Evolutionary conservation across 441 rosid species (phyloP).

Genomic region (Brassica hybrid): DNA sequence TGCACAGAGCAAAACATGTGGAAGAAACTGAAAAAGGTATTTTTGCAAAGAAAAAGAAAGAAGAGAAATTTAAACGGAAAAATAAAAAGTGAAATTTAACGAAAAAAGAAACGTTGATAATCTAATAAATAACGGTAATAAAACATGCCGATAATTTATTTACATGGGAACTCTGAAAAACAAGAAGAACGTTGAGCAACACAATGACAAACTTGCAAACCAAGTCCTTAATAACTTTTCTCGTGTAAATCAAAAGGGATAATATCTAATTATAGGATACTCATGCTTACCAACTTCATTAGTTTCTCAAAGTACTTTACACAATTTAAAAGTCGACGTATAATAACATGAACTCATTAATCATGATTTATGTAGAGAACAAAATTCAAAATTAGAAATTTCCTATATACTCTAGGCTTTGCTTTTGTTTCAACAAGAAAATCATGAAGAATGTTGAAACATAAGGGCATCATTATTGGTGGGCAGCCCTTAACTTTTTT

Average conservation of each 20-base stretch:
- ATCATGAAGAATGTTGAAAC: not conserved
- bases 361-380: not conserved
- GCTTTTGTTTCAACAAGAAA: not conserved
- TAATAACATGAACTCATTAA: not conserved
- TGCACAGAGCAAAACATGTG: conserved; percentile 7
- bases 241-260: too few species aligned
- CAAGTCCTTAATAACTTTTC: too few species aligned
- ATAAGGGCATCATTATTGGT: too few species aligned
- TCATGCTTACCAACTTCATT: not conserved
- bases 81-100: too few species aligned
- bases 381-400: not conserved
- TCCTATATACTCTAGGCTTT: not conserved
- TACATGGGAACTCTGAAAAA: too few species aligned
- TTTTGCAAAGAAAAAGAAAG: too few species aligned
- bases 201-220: too few species aligned
- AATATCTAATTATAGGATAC: not conserved
- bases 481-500: too few species aligned
- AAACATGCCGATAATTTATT: too few species aligned
- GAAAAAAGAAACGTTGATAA: not conserved
- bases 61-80: not conserved
- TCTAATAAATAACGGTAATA: too few species aligned
- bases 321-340: not conserved
- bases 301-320: not conserved
- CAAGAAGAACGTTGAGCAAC: too few species aligned
- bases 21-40: conserved; percentile 2